phyloP scores from a whole-genome alignment of 306 rosid species.

The Prunus salicina region DNA sequence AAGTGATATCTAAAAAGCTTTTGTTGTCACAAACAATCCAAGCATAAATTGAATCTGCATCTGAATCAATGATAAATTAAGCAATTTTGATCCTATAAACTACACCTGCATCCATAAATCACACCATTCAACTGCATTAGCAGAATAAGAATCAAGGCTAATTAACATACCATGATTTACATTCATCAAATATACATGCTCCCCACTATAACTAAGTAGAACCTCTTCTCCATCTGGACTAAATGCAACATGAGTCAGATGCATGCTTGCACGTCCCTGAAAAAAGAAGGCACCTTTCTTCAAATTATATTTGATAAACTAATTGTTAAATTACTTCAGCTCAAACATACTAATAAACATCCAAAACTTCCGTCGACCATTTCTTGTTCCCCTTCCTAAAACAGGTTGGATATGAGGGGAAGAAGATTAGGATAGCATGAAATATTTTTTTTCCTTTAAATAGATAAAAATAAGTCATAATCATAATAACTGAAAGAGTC shows the following conservation, averaged over 20 bases:
- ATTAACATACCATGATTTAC: constrained; percentile 61
- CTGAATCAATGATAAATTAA: constrained; percentile 23
- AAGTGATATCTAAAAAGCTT: neutral
- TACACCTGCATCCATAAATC: neutral
- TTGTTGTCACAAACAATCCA: neutral
- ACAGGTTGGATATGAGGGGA: neutral
- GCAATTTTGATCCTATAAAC: constrained; percentile 13
- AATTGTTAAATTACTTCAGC: neutral
- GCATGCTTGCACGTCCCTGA: constrained; percentile 79
- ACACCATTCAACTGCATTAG: constrained; percentile 21
- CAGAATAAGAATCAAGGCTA: constrained; percentile 1
- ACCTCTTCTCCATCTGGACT: constrained; percentile 95
- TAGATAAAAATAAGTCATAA: neutral
- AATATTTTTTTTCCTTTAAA: neutral
- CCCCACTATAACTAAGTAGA: constrained; percentile 98
- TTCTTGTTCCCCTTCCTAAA: neutral
- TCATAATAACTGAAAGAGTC: neutral
- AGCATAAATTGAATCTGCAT: constrained; percentile 13
- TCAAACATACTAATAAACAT: neutral
- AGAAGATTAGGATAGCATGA: neutral
- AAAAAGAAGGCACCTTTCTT: neutral
- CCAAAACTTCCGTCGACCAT: neutral
- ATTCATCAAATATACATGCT: constrained; percentile 90
- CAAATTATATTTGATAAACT: neutral
- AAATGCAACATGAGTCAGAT: constrained; percentile 90